Evolutionary conservation across 2,329 filamentous ascomycete species (phyloP), one percentile per base, ranked within the genome.

Genomic region (Aspergillus sergii): DNA sequence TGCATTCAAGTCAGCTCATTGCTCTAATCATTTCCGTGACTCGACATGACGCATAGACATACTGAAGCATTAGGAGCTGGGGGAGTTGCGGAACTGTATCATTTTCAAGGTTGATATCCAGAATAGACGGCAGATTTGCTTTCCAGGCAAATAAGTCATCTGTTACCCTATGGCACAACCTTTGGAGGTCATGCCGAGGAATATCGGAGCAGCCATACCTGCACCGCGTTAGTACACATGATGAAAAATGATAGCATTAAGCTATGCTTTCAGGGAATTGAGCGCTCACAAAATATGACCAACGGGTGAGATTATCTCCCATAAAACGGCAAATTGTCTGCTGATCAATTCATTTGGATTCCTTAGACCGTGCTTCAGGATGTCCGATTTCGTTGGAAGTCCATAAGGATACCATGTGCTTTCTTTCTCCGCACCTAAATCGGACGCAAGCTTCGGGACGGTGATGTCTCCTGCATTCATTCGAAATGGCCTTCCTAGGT

Each of bases 21-120:
- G 23, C 51, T 23, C 43, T 26, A 7, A 9, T 34, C 5, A 19
- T 21, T 8, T 23, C 9, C 9, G 0, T 16, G 36, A 19, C 11
- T n/a, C n/a, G 14, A 11, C 16, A 48, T 11, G 16, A 50, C 19
- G 21, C 7, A 11, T 41, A 39, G 2, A 66, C 72, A 63, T 72
- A 80, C 78, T 81, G 79, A 3, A 81, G 70, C 65, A 80, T 74
- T 23, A 81, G 65, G n/a, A 81, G 71, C 62, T 81, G 79, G 12
- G 79, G 79, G 10, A 80, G 66, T 53, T 71, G 73, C 7, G 77
- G 73, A 2, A 68, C 70, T 2, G 64, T 71, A 28, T 76, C 76
- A 51, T 77, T 71, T 6, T 75, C 60, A 16, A 62, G 56, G 51
- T 78, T 70, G 51, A 81, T 70, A 41, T 79, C 69, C 10, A 81